Base-by-base conservation (phyloP, 192 early-diverging fungal species). In the Backusella tarrabulga region DNA sequence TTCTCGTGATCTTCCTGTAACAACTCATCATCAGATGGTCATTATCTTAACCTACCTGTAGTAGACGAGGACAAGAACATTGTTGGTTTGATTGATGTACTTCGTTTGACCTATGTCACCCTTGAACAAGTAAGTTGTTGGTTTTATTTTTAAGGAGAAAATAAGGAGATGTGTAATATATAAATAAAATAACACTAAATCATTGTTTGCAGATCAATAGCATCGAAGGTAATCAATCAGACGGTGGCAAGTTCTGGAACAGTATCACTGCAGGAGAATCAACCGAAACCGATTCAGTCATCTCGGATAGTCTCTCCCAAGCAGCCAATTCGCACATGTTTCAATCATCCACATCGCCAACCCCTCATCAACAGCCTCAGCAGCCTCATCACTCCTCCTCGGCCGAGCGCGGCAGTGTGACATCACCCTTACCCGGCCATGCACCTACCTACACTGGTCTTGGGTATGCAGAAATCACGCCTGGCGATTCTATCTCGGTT, bases 41-140 rank as follows among this genome's bases (percentile, higher is more conserved):
- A 90, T 69, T 95, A 92, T 79, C 87, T 94, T 34, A 91, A 95
- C 76, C 79, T 95, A 50, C 94, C 94, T 4, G 91, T 94, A 4
- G 87, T 95, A 32, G 80, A 82, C 67, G 87, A 89, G 34, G 81
- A 79, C 26, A 88, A 90, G 68, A 84, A 87, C 35, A 89, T 95
- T 73, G 85, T 94, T 35, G 94, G 94, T 41, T 68, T 95, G 26
- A 92, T 94, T 14, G 94, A 95, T 79, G 92, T 95, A 19, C 84
- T 95, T 54, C 87, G 91, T 42, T 84, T 95, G 70, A 93, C 93
- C 56, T 94, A 93, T 80, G 86, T 90, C 6, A 93, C 90, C 44
- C 80, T 95, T 69, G 91, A 91, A 76, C 90, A 92, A 82, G 90
- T 94, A 86, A 86, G 85, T 77, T 1, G 1, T 29, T 23, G 29